Percentiles rank a stretch among this genome's conserved stretches.
Evolutionary conservation across 2,329 filamentous ascomycete genomes (phyloP).

Genomic region (Lithohypha guttulata): DNA sequence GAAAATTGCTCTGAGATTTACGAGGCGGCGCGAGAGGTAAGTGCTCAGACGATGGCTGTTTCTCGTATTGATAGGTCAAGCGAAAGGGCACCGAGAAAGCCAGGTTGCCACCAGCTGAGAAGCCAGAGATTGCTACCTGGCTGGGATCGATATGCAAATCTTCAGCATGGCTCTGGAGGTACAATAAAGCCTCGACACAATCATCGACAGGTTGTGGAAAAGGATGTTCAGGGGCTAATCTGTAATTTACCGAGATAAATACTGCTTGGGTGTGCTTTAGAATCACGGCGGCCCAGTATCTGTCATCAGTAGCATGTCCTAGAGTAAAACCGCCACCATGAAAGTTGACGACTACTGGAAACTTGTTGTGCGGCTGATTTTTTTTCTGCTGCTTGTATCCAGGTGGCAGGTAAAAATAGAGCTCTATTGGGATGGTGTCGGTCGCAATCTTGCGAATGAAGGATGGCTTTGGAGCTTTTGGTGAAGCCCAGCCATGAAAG

Average conservation of each 20-base stretch:
- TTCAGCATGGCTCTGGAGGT: conserved; percentile 44
- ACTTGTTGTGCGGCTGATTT: conserved; percentile 32
- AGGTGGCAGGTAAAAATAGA: conserved; percentile 52
- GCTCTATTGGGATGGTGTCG: conserved; percentile 40
- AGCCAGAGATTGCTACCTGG: conserved; percentile 49
- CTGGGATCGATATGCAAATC: conserved; percentile 47
- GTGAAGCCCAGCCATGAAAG: conserved; percentile 51
- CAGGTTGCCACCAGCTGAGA: conserved; percentile 54
- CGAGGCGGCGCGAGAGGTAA: neutral
- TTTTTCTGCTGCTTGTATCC: conserved; percentile 25
- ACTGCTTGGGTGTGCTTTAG: conserved; percentile 47
- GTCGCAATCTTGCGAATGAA: conserved; percentile 49
- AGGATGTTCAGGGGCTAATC: conserved; percentile 49
- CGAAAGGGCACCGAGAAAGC: conserved; percentile 51
- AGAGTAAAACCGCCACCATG: conserved; percentile 55
- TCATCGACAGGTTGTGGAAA: conserved; percentile 56
- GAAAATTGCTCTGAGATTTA: neutral
- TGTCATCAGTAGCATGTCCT: conserved; percentile 50
- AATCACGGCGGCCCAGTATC: conserved; percentile 47
- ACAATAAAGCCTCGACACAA: conserved; percentile 50
- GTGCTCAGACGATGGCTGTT: conserved; percentile 3
- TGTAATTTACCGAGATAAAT: conserved; percentile 51
- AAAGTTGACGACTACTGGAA: conserved; percentile 52
- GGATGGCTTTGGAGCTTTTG: conserved; percentile 48
- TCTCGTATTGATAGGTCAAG: conserved; percentile 33